These are phyloP conservation scores for Lachancea sp. DNA, from an alignment of 805 yeast genomes.

Conservation along the genomic window DNA sequence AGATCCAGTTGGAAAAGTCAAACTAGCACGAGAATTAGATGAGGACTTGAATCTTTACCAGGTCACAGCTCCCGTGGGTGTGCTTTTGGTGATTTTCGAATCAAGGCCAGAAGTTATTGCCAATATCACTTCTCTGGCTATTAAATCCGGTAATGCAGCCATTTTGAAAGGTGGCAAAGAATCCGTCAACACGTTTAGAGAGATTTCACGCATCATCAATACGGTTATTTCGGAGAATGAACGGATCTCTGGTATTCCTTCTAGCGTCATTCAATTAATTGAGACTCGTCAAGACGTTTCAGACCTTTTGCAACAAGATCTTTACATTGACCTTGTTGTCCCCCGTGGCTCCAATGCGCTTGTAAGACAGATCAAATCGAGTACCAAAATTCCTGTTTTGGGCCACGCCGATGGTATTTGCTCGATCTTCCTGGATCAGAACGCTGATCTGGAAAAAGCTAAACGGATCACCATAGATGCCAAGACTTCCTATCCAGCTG, in stretches of 20 bases:
- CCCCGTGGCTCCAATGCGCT: conserved; percentile 97
- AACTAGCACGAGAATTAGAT: conserved; percentile 78
- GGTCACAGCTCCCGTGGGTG: conserved; percentile 93
- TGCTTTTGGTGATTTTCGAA: conserved; percentile 85
- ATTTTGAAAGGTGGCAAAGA: conserved; percentile 97
- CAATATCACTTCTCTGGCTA: conserved; percentile 89
- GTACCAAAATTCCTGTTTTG: conserved; percentile 90
- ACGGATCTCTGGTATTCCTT: conserved; percentile 63
- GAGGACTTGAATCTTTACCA: conserved; percentile 81
- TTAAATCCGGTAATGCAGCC: conserved; percentile 95
- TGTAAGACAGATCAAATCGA: conserved; percentile 76
- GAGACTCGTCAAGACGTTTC: conserved; percentile 87
- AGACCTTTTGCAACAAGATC: conserved; percentile 76
- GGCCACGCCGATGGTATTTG: conserved; percentile 99
- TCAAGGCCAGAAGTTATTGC: conserved; percentile 98
- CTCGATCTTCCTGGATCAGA: conserved; percentile 73
- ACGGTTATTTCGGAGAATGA: conserved; percentile 40
- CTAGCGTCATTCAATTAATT: conserved; percentile 76
- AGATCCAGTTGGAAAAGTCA: conserved; percentile 89
- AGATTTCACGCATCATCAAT: conserved; percentile 68
- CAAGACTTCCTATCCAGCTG: conserved; percentile 96
- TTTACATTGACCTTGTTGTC: conserved; percentile 86
- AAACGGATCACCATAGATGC: conserved; percentile 71
- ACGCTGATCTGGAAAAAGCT: conserved; percentile 75
- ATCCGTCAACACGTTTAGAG: conserved; percentile 74